Base-by-base conservation (phyloP, 305 asterid species). In the Rubia balearica region DNA sequence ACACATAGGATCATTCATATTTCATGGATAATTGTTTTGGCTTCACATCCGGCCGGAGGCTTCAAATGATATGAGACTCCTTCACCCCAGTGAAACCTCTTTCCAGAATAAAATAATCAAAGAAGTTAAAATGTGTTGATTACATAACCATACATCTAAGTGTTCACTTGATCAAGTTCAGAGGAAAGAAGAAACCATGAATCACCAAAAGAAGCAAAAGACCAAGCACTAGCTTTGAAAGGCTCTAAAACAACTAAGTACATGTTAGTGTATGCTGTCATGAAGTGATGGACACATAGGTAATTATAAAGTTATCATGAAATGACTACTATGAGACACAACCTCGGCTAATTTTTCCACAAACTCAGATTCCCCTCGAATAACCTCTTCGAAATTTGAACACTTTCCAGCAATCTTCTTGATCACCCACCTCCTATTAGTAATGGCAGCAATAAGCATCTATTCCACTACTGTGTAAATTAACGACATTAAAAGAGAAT, bases 361-460 rank as follows among this genome's bases (percentile, higher is more conserved):
- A 55, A 89, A 69, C 80, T 83, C 86, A 19, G 92, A 89, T 83
- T 93, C 98, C 81, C 81, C 88, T 74, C 74, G 87, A 80, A 91
- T 83, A 61, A 85, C 87, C 80, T 86, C 89, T 83, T 79, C 86
- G 71, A 91, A 79, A 81, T 84, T 77, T 75, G 85, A 70, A 82
- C 72, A 74, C 61, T 77, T 89, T 76, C 83, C 95, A 67, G 94
- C 88, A 74, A 91, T 78, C 84, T 83, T 84, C 92, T 86, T 93
- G 95, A 91, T 87, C 82, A 79, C 97, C 96, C 97, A 93, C 81
- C 97, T 90, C 96, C 98, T 91, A 81, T 69, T 77, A 83, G 77
- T 60, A 71, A 73, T 71, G 71, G 61, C 70, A 75, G 27, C 16
- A 17, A 48, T 63, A 46, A 69, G 74, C 67, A 67, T 67, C 8